A percentile compares a stretch with the other conserved stretches of the same genome.
These are phyloP conservation scores for Phytophthora aleatoria DNA, from an alignment of 352 stramenopile genomes.

Conservation along the genomic window DNA sequence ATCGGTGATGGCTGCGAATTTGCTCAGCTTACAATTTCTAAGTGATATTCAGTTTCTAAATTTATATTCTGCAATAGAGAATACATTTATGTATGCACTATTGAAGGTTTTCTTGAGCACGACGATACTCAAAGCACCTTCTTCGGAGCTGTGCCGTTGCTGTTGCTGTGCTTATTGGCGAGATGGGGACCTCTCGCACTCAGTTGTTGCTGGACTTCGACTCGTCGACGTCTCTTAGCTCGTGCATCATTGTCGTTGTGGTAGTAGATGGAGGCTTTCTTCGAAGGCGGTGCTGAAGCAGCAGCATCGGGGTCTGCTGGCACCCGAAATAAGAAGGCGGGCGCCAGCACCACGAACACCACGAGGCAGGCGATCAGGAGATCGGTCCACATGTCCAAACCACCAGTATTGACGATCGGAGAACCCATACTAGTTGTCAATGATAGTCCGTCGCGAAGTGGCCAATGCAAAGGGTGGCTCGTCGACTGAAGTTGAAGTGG, in stretches of 20 bases:
- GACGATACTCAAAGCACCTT: constrained; percentile 10
- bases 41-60: not conserved
- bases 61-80: not conserved
- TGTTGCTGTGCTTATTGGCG: not conserved
- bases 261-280: constrained; percentile 4
- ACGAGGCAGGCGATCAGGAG: constrained; percentile 62
- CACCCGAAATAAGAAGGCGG: constrained; percentile 59
- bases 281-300: not conserved
- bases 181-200: not conserved
- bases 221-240: constrained; percentile 11
- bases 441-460: not conserved
- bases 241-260: not conserved
- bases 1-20: constrained; percentile 11
- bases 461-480: not conserved
- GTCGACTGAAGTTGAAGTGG: constrained; percentile 12
- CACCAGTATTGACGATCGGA: not conserved
- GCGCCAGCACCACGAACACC: constrained; percentile 71
- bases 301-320: not conserved
- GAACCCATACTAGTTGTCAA: not conserved
- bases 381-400: constrained; percentile 55
- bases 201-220: constrained; percentile 12
- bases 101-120: not conserved
- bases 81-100: constrained; percentile 13
- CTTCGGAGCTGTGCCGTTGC: constrained; percentile 1
- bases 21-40: not conserved